Evolutionary conservation across 371 early-diverging fungal genomes (phyloP).

Genomic region (Lichtheimia corymbifera): DNA sequence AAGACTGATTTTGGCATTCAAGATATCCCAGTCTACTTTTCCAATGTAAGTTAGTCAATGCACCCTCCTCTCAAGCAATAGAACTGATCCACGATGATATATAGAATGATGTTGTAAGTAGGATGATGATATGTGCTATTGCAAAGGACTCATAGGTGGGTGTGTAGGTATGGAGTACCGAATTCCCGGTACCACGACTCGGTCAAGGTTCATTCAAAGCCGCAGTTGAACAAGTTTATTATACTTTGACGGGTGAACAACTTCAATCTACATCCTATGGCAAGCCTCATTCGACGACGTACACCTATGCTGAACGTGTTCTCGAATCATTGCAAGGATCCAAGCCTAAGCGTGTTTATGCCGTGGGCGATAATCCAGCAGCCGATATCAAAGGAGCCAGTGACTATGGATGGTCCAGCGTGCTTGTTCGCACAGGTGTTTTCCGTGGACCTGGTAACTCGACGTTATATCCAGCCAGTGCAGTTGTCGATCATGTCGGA

Average conservation of each 20-base stretch:
- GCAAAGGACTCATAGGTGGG: not conserved
- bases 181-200: constrained; percentile 74
- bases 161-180: constrained; percentile 79
- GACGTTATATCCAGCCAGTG: constrained; percentile 57
- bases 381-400: constrained; percentile 85
- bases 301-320: constrained; percentile 67
- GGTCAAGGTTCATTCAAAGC: constrained; percentile 82
- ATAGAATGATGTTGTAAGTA: constrained; percentile 47
- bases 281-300: constrained; percentile 80
- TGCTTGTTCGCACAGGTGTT: constrained; percentile 85
- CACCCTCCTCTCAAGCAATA: not conserved
- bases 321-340: constrained; percentile 14
- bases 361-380: constrained; percentile 79
- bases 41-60: constrained; percentile 53
- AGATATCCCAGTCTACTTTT: constrained; percentile 77
- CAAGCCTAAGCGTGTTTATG: constrained; percentile 47
- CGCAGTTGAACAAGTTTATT: constrained; percentile 60
- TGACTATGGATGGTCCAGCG: constrained; percentile 76
- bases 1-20: constrained; percentile 45
- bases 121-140: not conserved
- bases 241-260: constrained; percentile 30
- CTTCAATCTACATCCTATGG: constrained; percentile 77
- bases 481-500: constrained; percentile 71
- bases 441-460: constrained; percentile 60
- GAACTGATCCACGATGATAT: not conserved